phyloP scores from a whole-genome alignment of 2,329 filamentous ascomycete species.

The Alternaria infectoria region DNA sequence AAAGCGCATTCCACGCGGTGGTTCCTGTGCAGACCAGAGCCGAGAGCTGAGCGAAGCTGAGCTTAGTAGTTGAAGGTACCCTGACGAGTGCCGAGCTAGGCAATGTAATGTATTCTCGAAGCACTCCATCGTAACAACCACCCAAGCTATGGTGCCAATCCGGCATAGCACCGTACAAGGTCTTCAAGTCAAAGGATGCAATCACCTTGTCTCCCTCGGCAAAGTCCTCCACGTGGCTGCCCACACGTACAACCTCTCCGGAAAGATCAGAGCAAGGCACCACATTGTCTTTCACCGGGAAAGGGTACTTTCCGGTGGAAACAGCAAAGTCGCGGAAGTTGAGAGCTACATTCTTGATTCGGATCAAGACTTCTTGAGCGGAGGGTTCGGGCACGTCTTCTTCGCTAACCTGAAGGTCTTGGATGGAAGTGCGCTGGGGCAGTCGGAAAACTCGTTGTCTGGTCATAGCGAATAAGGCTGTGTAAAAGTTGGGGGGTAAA shows the following conservation, averaged over 20 bases:
- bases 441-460: conserved; percentile 12
- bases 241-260: conserved; percentile 12
- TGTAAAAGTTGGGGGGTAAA: not conserved
- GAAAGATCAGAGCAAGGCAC: conserved; percentile 20
- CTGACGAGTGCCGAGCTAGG: conserved; percentile 12
- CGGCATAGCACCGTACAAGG: conserved; percentile 4
- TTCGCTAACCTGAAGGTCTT: not conserved
- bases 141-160: conserved; percentile 1
- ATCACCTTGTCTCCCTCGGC: conserved; percentile 20
- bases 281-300: conserved; percentile 11
- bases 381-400: not conserved
- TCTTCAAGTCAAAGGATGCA: conserved; percentile 9
- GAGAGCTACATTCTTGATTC: conserved; percentile 17
- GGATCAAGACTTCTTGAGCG: conserved; percentile 18
- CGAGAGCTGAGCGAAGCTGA: conserved; percentile 6
- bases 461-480: conserved; percentile 1
- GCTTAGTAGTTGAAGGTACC: conserved; percentile 5
- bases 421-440: conserved; percentile 7
- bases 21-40: conserved; percentile 20
- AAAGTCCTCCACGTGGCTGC: conserved; percentile 12
- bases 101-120: conserved; percentile 15
- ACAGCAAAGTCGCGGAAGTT: conserved; percentile 24
- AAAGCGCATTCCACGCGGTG: conserved; percentile 26
- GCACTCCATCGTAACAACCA: conserved; percentile 11
- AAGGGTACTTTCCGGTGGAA: conserved; percentile 14